These are phyloP conservation scores for Tulasnella sp. DNA, from an alignment of 768 basidiomycete species.

Conservation along the genomic window DNA sequence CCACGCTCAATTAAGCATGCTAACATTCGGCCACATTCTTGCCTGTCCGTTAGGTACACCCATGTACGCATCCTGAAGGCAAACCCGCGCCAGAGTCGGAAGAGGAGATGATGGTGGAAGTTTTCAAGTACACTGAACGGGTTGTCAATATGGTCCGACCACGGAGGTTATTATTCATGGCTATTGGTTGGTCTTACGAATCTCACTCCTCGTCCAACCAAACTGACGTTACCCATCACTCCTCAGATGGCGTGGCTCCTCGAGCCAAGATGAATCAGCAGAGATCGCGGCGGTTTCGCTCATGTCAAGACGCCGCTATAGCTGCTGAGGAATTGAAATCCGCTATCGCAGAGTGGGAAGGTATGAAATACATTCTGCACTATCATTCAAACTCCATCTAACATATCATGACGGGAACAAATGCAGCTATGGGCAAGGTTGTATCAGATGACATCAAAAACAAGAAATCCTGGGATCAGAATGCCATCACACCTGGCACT, in stretches of 20 bases:
- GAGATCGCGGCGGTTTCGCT: slow-evolving; percentile 89
- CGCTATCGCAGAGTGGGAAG: slow-evolving; percentile 76
- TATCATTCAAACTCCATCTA: neutral
- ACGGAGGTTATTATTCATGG: slow-evolving; percentile 93
- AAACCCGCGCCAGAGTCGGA: slow-evolving; percentile 97
- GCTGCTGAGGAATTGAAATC: slow-evolving; percentile 83
- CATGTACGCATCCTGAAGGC: slow-evolving; percentile 98
- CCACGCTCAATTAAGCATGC: neutral
- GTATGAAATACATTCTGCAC: slow-evolving; percentile 31
- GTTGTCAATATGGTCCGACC: slow-evolving; percentile 96
- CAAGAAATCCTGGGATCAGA: slow-evolving; percentile 90
- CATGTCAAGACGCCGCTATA: slow-evolving; percentile 88
- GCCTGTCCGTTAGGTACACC: slow-evolving; percentile 78
- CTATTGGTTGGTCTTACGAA: slow-evolving; percentile 58
- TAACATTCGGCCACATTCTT: no score
- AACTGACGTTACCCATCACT: neutral
- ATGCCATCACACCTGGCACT: slow-evolving; percentile 95
- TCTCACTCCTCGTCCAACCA: neutral
- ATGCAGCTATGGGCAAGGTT: slow-evolving; percentile 81
- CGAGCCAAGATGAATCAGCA: slow-evolving; percentile 99
- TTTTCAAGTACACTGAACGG: slow-evolving; percentile 93
- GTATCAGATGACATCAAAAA: slow-evolving; percentile 66
- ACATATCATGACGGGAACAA: neutral
- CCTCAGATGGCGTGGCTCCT: slow-evolving; percentile 86
- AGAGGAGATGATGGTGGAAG: slow-evolving; percentile 97